Conservation (phyloP, 305 asterid genomes). For the Fraxinus sp. region DNA sequence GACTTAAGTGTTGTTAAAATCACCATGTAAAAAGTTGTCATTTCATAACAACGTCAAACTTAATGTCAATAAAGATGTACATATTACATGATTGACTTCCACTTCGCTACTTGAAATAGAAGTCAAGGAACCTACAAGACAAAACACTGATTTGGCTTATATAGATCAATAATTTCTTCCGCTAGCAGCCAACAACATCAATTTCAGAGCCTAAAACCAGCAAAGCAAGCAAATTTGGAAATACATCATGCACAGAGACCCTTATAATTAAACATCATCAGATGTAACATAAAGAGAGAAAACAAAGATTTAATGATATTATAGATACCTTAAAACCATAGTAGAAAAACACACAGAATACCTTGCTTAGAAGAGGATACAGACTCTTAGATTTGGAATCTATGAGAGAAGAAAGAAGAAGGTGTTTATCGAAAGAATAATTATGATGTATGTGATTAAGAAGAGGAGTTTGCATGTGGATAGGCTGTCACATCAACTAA, state of each 20-base stretch:
- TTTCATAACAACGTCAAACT: too few relatives aligned
- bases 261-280: neutral
- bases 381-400: constrained; percentile 9
- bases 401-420: constrained; percentile 20
- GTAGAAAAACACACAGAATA: constrained; percentile 5
- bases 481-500: constrained; percentile 48
- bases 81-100: too few relatives aligned
- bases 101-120: too few relatives aligned
- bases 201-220: too few relatives aligned
- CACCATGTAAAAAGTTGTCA: too few relatives aligned
- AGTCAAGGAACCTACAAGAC: too few relatives aligned
- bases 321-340: neutral
- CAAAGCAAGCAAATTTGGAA: too few relatives aligned
- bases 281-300: neutral
- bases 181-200: too few relatives aligned
- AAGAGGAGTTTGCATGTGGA: constrained; percentile 35
- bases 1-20: too few relatives aligned
- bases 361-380: constrained; percentile 31
- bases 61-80: too few relatives aligned
- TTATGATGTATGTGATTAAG: neutral
- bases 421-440: neutral
- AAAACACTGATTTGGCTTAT: too few relatives aligned
- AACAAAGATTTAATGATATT: neutral
- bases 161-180: too few relatives aligned
- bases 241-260: neutral